These are phyloP conservation scores for Candida succiphila DNA, from an alignment of 805 yeast species.

Conservation along the genomic window DNA sequence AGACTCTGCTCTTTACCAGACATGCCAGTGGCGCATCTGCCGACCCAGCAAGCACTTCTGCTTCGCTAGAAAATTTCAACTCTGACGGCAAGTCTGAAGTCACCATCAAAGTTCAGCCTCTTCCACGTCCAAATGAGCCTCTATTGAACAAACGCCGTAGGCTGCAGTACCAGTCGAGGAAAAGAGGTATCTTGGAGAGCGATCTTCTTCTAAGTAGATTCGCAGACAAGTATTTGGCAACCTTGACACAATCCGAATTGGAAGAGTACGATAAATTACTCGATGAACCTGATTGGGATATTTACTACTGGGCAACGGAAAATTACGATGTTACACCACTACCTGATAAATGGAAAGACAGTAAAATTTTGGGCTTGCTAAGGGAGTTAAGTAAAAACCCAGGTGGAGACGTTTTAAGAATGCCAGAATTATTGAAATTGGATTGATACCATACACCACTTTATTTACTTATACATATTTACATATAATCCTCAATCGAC, in stretches of 20 bases:
- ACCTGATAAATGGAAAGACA: constrained; percentile 77
- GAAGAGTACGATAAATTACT: constrained; percentile 78
- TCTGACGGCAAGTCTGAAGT: constrained; percentile 37
- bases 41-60: no score
- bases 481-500: constrained; percentile 21
- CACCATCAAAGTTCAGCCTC: constrained; percentile 65
- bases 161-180: constrained; percentile 81
- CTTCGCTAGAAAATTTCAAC: no score
- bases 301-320: constrained; percentile 93
- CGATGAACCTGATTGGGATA: constrained; percentile 98
- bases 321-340: constrained; percentile 75
- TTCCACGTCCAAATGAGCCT: constrained; percentile 65
- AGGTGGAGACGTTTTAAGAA: constrained; percentile 65
- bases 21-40: no score
- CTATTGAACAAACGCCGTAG: constrained; percentile 76
- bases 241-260: constrained; percentile 53
- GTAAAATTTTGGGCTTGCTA: constrained; percentile 50
- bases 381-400: constrained; percentile 70
- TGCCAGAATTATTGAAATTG: constrained; percentile 48
- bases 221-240: constrained; percentile 62
- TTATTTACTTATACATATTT: not conserved
- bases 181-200: constrained; percentile 91
- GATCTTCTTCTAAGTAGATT: constrained; percentile 79
- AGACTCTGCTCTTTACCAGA: no score
- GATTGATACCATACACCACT: no score